Percentiles rank a stretch among this genome's conserved stretches.
These are phyloP conservation scores for Fraxinus angustifolia DNA, from an alignment of 305 asterid genomes.

Conservation along the genomic window DNA sequence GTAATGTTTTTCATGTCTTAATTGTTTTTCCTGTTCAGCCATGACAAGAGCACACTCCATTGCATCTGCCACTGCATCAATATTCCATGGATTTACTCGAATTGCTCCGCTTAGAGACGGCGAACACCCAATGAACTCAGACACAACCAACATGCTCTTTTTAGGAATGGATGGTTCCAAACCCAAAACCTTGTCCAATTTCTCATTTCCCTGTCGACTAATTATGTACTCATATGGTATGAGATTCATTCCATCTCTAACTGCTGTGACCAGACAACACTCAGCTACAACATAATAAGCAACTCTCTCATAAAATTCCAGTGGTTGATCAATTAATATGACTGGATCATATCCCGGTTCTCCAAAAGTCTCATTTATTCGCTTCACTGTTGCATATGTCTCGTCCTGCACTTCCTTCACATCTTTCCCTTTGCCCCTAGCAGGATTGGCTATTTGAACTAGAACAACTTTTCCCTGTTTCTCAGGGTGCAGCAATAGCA, in stretches of 20 bases:
- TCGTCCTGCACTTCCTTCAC: slow-evolving; percentile 82
- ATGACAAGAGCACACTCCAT: slow-evolving; percentile 74
- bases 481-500: slow-evolving; percentile 69
- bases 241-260: slow-evolving; percentile 90
- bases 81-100: slow-evolving; percentile 86
- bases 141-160: slow-evolving; percentile 83
- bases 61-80: slow-evolving; percentile 75
- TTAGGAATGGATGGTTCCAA: slow-evolving; percentile 42
- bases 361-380: slow-evolving; percentile 68
- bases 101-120: slow-evolving; percentile 86
- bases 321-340: slow-evolving; percentile 60
- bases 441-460: slow-evolving; percentile 88
- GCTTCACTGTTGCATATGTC: slow-evolving; percentile 52
- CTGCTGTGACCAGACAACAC: slow-evolving; percentile 88
- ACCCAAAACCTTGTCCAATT: slow-evolving; percentile 53
- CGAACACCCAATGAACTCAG: slow-evolving; percentile 83
- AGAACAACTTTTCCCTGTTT: slow-evolving; percentile 75
- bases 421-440: slow-evolving; percentile 75
- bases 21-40: slow-evolving; percentile 75
- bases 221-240: slow-evolving; percentile 82
- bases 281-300: slow-evolving; percentile 79
- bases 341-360: slow-evolving; percentile 73
- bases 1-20: slow-evolving; percentile 81
- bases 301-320: slow-evolving; percentile 65
- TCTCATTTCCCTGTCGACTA: slow-evolving; percentile 69